Conservation (phyloP, 768 basidiomycete species). For the Lepiota brunneoincarnata region DNA sequence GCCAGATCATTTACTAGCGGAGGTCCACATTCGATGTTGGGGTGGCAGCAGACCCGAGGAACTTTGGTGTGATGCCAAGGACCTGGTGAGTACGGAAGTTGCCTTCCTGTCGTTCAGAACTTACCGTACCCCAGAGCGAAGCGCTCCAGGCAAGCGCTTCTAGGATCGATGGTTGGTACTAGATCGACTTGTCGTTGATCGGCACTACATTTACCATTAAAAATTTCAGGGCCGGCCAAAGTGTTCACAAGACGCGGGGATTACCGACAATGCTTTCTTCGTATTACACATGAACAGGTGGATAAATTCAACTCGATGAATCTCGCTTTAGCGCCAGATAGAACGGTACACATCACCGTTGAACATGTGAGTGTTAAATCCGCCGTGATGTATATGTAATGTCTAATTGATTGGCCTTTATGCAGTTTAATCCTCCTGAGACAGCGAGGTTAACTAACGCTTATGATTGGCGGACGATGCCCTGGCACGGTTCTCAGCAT, state of each 20-base stretch:
- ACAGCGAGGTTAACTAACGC: constrained; percentile 1
- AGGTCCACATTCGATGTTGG: constrained; percentile 48
- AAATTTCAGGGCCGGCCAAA: constrained; percentile 55
- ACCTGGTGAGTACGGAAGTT: constrained; percentile 39
- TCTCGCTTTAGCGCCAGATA: constrained; percentile 49
- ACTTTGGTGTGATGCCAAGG: constrained; percentile 70
- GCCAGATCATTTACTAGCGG: constrained; percentile 58
- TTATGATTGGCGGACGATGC: constrained; percentile 8
- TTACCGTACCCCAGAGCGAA: constrained; percentile 31
- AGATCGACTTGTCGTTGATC: not conserved
- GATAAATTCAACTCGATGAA: constrained; percentile 55
- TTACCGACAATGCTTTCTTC: constrained; percentile 68
- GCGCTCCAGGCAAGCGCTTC: constrained; percentile 60
- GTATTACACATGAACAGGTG: constrained; percentile 50
- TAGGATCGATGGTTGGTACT: constrained; percentile 62
- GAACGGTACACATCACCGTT: constrained; percentile 56
- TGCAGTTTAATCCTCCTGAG: constrained; percentile 34
- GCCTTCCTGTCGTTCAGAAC: not conserved
- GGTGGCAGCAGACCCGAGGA: constrained; percentile 33
- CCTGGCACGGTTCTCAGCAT: constrained; percentile 7
- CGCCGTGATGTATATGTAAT: constrained; percentile 5
- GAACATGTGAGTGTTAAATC: constrained; percentile 45
- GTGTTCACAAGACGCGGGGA: constrained; percentile 65
- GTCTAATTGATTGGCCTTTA: constrained; percentile 1
- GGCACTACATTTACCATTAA: constrained; percentile 7